Conservation (phyloP, 1,284 basidiomycete genomes). For the Ganoderma meredithae region DNA sequence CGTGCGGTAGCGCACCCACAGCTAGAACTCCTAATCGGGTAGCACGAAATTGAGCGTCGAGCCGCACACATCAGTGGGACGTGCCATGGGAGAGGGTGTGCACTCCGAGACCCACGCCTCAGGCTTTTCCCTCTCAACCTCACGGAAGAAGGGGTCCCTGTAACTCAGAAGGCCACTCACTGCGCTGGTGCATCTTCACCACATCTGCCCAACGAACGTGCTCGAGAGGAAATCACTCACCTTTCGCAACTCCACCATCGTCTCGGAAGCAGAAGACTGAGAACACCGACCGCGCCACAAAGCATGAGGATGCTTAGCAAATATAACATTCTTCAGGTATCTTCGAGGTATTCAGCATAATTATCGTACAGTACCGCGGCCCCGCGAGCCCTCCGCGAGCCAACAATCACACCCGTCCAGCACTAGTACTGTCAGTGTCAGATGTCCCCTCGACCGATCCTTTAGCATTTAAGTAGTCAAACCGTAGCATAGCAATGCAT, state of each 20-base stretch:
- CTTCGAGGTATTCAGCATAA: constrained; percentile 16
- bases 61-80: constrained; percentile 97
- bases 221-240: too few species aligned
- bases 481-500: constrained; percentile 3
- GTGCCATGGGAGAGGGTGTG: constrained; percentile 73
- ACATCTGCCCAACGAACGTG: too few species aligned
- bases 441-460: neutral
- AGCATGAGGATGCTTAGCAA: neutral
- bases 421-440: neutral
- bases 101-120: too few species aligned
- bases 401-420: neutral
- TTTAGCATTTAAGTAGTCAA: neutral
- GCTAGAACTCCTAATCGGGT: constrained; percentile 98
- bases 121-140: too few species aligned
- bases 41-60: constrained; percentile 88
- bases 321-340: constrained; percentile 15
- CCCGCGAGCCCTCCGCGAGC: neutral
- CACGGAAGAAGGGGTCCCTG: too few species aligned
- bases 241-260: neutral
- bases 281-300: neutral
- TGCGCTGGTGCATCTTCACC: too few species aligned
- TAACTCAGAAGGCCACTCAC: too few species aligned
- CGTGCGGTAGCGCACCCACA: constrained; percentile 98
- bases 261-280: neutral
- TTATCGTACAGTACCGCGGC: constrained; percentile 18